Percentiles rank a stretch among this genome's conserved stretches.
phyloP scores from a whole-genome alignment of 352 stramenopile species.

The Albugo laibachii region DNA sequence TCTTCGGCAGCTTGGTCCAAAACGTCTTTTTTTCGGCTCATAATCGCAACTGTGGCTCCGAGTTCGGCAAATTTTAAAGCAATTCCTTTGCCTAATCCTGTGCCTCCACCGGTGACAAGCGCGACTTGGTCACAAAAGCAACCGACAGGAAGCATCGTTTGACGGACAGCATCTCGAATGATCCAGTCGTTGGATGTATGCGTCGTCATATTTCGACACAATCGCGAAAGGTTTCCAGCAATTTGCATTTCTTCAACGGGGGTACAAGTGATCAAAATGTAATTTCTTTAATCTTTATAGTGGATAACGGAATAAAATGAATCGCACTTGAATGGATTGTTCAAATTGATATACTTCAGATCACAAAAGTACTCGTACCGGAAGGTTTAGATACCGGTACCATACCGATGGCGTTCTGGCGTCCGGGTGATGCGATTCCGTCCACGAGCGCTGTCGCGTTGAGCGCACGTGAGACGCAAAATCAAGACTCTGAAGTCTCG shows the following conservation, averaged over 20 bases:
- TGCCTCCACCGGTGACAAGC: constrained; percentile 89
- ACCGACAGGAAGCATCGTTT: constrained; percentile 37
- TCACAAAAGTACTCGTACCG: too few relatives aligned
- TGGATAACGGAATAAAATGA: too few relatives aligned
- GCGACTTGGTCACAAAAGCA: constrained; percentile 71
- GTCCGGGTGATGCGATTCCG: constrained; percentile 17
- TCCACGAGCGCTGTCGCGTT: background rate
- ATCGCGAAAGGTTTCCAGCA: too few relatives aligned
- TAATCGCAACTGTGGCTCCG: constrained; percentile 86
- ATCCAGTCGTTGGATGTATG: too few relatives aligned
- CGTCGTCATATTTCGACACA: too few relatives aligned
- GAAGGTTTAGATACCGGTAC: too few relatives aligned
- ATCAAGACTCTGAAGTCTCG: background rate
- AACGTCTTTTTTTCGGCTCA: constrained; percentile 85
- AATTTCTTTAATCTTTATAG: too few relatives aligned
- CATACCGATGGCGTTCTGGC: constrained; percentile 41
- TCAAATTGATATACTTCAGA: too few relatives aligned
- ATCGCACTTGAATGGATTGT: too few relatives aligned
- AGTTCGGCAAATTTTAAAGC: constrained; percentile 84
- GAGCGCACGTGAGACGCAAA: background rate
- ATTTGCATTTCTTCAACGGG: too few relatives aligned
- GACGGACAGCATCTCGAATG: background rate
- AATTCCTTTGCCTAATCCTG: constrained; percentile 88
- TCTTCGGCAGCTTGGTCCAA: constrained; percentile 69
- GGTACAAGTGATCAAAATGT: too few relatives aligned